These are phyloP conservation scores for Rhizopogon vulgaris DNA, from an alignment of 768 basidiomycete species.

Conservation along the genomic window DNA sequence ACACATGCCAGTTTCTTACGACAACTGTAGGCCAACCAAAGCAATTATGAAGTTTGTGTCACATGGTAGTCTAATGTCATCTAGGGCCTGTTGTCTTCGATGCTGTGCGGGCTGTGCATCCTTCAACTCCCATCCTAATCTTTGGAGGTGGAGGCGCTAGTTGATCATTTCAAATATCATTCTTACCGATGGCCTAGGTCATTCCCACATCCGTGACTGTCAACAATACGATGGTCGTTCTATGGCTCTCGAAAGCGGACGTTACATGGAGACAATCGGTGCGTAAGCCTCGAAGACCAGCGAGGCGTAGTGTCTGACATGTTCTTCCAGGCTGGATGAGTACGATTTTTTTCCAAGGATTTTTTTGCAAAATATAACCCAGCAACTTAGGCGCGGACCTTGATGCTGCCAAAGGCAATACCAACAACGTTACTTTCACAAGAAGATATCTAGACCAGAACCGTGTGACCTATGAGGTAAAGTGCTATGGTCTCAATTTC, in stretches of 20 bases:
- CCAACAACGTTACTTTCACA: constrained; percentile 51
- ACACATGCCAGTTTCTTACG: constrained; percentile 75
- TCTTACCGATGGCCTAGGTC: constrained; percentile 34
- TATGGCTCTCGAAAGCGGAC: constrained; percentile 75
- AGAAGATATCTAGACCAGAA: constrained; percentile 79
- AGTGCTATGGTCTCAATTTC: neutral
- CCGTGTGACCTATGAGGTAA: constrained; percentile 68
- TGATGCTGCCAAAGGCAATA: constrained; percentile 28
- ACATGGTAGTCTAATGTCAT: neutral
- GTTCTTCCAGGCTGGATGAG: constrained; percentile 51
- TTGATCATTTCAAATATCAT: neutral
- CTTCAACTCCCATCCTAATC: constrained; percentile 73
- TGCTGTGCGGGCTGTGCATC: constrained; percentile 68
- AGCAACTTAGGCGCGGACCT: constrained; percentile 40
- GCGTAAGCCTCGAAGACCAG: constrained; percentile 8
- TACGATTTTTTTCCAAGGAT: constrained; percentile 22
- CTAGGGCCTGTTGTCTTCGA: constrained; percentile 68
- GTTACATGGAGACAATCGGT: constrained; percentile 94
- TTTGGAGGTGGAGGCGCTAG: constrained; percentile 51
- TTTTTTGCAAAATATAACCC: neutral
- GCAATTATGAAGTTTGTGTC: neutral
- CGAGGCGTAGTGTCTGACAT: neutral
- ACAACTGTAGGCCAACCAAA: constrained; percentile 46
- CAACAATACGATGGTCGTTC: constrained; percentile 63
- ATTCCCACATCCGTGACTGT: constrained; percentile 79